A percentile compares a stretch with the other conserved stretches of the same genome.
Conservation (phyloP, 441 rosid species). For the Populus hybrid region DNA sequence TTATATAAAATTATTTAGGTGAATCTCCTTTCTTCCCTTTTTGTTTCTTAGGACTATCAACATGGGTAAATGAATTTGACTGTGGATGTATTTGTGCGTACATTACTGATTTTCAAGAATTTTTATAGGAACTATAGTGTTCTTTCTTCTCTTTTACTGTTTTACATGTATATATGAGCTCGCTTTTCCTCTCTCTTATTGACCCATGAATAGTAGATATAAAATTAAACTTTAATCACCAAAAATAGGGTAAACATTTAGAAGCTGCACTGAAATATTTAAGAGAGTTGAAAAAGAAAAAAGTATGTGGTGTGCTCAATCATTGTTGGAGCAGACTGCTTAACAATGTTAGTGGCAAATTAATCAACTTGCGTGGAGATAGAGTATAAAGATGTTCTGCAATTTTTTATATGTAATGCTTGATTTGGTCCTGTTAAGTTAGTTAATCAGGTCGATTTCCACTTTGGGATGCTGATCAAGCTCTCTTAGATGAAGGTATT, state of each 20-base stretch:
- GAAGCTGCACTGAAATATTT: not conserved
- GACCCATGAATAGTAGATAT: not conserved
- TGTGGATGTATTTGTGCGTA: not conserved
- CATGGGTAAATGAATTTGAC: not conserved
- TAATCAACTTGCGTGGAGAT: not conserved
- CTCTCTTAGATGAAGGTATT: not conserved
- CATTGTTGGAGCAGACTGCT: not conserved
- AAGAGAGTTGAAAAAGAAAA: not conserved
- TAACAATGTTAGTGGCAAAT: not conserved
- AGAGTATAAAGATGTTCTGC: too few species aligned
- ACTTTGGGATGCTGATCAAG: not conserved
- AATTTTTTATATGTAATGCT: not conserved
- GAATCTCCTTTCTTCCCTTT: not conserved
- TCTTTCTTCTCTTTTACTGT: not conserved
- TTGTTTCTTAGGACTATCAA: not conserved
- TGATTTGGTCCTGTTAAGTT: not conserved
- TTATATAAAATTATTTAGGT: not conserved
- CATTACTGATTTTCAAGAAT: not conserved
- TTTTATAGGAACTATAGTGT: not conserved
- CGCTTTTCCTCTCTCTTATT: too few species aligned
- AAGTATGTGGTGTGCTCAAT: conserved; percentile 1
- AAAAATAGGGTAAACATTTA: not conserved
- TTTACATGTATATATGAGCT: not conserved
- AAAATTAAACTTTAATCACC: not conserved
- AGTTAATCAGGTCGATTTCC: conserved; percentile 5